Evolutionary conservation across 768 basidiomycete species (phyloP).

Genomic region (Leucogyrophana mollusca): DNA sequence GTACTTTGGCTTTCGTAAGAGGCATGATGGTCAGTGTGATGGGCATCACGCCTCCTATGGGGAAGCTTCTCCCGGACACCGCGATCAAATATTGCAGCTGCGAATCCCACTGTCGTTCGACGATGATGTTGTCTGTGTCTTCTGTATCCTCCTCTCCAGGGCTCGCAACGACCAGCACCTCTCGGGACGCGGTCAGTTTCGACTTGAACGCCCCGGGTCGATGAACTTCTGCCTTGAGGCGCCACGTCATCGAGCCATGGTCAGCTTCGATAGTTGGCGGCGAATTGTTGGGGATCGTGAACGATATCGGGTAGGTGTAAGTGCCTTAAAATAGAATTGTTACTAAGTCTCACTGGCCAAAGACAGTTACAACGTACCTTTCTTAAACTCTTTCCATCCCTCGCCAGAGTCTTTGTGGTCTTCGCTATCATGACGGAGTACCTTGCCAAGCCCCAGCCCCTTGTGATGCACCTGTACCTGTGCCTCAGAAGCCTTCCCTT

Average conservation of each 20-base stretch:
- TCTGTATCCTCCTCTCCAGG: constrained; percentile 87
- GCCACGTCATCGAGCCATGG: constrained; percentile 77
- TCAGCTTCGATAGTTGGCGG: constrained; percentile 77
- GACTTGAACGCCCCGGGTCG: constrained; percentile 79
- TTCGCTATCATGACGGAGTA: constrained; percentile 40
- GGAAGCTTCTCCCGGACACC: constrained; percentile 71
- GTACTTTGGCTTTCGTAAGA: constrained; percentile 77
- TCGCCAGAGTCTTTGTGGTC: constrained; percentile 41
- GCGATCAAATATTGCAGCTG: constrained; percentile 82
- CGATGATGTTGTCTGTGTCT: constrained; percentile 73
- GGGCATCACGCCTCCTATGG: constrained; percentile 80
- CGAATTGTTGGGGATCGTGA: constrained; percentile 75
- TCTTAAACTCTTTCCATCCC: constrained; percentile 86
- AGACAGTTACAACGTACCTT: constrained; percentile 48
- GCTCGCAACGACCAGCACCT: constrained; percentile 71
- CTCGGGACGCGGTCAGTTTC: constrained; percentile 66
- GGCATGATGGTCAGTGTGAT: constrained; percentile 82
- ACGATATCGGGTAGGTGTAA: constrained; percentile 93
- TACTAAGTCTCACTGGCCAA: constrained; percentile 1
- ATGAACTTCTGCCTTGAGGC: constrained; percentile 77
- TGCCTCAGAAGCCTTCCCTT: not conserved
- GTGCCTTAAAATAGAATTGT: constrained; percentile 52
- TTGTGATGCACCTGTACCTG: constrained; percentile 17
- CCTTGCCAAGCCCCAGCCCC: constrained; percentile 37
- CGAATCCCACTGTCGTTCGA: constrained; percentile 89